Evolutionary conservation across 306 rosid genomes (phyloP).

Genomic region (Castanea crenata): DNA sequence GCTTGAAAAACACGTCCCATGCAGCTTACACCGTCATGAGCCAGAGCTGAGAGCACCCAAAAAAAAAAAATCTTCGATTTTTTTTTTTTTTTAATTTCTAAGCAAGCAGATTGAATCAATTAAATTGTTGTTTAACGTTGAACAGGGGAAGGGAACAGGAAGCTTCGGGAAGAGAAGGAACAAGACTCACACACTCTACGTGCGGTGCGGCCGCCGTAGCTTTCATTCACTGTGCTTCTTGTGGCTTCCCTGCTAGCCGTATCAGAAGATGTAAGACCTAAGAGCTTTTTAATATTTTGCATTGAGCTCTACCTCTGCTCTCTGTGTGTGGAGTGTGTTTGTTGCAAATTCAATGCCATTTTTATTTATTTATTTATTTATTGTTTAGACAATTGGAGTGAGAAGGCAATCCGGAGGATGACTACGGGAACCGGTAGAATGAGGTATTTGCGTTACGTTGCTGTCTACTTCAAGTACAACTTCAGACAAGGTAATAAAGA

Average conservation of each 20-base stretch:
- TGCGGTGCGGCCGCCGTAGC: slow-evolving; percentile 64
- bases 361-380: no score
- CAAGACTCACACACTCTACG: slow-evolving; percentile 65
- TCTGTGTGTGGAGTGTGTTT: no score
- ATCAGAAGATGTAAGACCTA: slow-evolving; percentile 28
- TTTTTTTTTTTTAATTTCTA: not conserved
- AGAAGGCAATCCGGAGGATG: slow-evolving; percentile 12
- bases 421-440: slow-evolving; percentile 15
- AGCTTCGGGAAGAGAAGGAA: slow-evolving; percentile 68
- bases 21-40: not conserved
- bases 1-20: not conserved
- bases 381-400: slow-evolving; percentile 5
- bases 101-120: not conserved
- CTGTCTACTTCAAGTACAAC: slow-evolving; percentile 8
- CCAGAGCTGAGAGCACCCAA: not conserved
- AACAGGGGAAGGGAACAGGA: slow-evolving; percentile 60
- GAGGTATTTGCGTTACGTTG: slow-evolving; percentile 18
- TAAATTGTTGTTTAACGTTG: not conserved
- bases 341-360: no score
- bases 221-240: slow-evolving; percentile 55
- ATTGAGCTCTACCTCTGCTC: not conserved
- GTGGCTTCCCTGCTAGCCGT: slow-evolving; percentile 59
- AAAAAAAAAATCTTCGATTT: not conserved
- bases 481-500: slow-evolving; percentile 3
- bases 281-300: not conserved